phyloP scores from a whole-genome alignment of 176 grass and related monocot genomes.

The Musa schizocarpa region DNA sequence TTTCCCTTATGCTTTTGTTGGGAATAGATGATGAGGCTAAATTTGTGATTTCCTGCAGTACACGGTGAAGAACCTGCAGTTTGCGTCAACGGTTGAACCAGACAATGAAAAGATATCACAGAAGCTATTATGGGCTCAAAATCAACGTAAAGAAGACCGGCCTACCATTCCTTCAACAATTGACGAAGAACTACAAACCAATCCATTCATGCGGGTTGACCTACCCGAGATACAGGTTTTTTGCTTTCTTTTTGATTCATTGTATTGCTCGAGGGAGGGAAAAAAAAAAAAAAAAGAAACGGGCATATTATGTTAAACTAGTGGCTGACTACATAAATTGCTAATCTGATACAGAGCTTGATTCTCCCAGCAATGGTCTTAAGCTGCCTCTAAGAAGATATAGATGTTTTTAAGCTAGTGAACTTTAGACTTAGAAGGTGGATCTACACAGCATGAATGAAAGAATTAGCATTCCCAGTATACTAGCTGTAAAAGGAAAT shows the following conservation, averaged over 20 bases:
- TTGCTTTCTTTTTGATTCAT: background rate
- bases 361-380: no score
- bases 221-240: conserved; percentile 75
- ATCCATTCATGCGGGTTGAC: conserved; percentile 92
- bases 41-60: conserved; percentile 38
- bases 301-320: no score
- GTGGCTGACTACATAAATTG: no score
- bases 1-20: background rate
- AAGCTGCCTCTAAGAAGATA: no score
- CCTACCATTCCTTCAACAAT: conserved; percentile 82
- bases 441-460: no score
- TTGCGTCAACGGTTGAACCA: conserved; percentile 64
- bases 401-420: no score
- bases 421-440: no score
- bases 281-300: no score
- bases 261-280: background rate
- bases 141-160: conserved; percentile 39
- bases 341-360: no score
- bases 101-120: conserved; percentile 69
- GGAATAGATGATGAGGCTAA: background rate
- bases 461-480: no score
- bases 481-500: no score
- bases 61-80: conserved; percentile 69
- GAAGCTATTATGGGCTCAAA: conserved; percentile 75
- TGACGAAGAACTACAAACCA: conserved; percentile 78